These are phyloP conservation scores for Nidularia pulvinata DNA, from an alignment of 768 basidiomycete genomes.

Conservation along the genomic window DNA sequence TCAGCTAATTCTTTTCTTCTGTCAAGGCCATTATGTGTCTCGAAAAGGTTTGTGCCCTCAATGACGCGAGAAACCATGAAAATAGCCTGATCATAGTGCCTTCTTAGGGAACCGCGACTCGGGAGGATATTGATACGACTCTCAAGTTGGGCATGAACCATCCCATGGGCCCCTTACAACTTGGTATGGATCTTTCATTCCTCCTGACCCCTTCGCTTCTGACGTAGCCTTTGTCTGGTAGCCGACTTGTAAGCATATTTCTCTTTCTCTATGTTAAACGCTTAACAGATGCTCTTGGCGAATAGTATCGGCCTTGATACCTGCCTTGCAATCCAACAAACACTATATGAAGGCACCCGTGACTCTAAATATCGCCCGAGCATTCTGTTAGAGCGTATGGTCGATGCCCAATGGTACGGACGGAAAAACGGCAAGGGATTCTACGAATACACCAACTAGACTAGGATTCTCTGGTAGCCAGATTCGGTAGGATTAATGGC, in stretches of 20 bases:
- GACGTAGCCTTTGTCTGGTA: constrained; percentile 12
- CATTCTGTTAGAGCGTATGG: constrained; percentile 91
- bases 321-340: constrained; percentile 91
- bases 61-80: too few species aligned
- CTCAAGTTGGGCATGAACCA: constrained; percentile 93
- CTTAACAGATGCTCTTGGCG: too few species aligned
- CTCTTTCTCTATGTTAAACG: too few species aligned
- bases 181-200: constrained; percentile 48
- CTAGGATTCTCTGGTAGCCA: too few species aligned
- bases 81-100: too few species aligned
- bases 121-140: constrained; percentile 95
- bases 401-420: constrained; percentile 93
- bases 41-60: constrained; percentile 65
- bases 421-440: constrained; percentile 94
- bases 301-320: constrained; percentile 95
- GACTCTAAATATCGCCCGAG: constrained; percentile 97
- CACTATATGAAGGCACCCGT: constrained; percentile 83
- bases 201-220: too few species aligned
- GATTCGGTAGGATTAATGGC: too few species aligned
- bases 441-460: constrained; percentile 69
- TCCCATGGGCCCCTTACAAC: constrained; percentile 92
- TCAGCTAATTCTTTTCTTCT: neutral
- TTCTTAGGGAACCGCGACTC: constrained; percentile 82
- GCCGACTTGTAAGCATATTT: constrained; percentile 53
- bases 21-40: constrained; percentile 86